A percentile compares a stretch with the other conserved stretches of the same genome.
These are phyloP conservation scores for Tillandsia leiboldiana DNA, from an alignment of 176 grass and related monocot genomes.

Conservation along the genomic window DNA sequence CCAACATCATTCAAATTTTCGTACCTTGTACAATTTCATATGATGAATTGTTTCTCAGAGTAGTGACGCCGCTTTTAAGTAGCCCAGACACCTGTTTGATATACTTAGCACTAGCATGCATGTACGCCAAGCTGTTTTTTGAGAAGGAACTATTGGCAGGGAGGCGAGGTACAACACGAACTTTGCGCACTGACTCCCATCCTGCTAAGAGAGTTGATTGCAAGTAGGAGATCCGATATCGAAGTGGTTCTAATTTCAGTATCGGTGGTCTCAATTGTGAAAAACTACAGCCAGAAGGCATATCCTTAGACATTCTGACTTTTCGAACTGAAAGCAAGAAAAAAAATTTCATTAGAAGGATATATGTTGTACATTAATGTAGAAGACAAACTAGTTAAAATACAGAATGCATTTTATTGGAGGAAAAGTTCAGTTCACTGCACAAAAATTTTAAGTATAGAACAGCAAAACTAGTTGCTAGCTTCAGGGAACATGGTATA, in stretches of 20 bases:
- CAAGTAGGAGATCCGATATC: conserved; percentile 59
- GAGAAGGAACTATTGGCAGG: conserved; percentile 75
- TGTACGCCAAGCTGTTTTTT: conserved; percentile 87
- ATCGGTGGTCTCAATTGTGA: conserved; percentile 46
- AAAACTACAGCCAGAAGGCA: conserved; percentile 83
- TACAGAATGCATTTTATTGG: background rate
- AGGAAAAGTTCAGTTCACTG: background rate
- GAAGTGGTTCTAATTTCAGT: conserved; percentile 67
- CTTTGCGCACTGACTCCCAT: conserved; percentile 79
- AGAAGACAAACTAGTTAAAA: too few species aligned
- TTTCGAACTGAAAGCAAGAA: conserved; percentile 55
- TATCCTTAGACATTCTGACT: conserved; percentile 91
- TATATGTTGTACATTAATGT: background rate
- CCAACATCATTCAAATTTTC: conserved; percentile 14
- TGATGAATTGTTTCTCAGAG: conserved; percentile 67
- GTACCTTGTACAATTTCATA: conserved; percentile 76
- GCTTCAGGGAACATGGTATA: background rate
- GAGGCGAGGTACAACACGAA: conserved; percentile 57
- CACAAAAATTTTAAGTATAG: background rate
- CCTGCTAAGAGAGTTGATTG: conserved; percentile 63
- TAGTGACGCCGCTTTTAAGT: conserved; percentile 78
- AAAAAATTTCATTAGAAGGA: conserved; percentile 9
- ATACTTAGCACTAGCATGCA: conserved; percentile 94
- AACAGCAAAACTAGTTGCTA: background rate
- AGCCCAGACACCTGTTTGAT: conserved; percentile 86